Conservation (phyloP, 164 flowering plant genomes). For the Stephania japonica region DNA sequence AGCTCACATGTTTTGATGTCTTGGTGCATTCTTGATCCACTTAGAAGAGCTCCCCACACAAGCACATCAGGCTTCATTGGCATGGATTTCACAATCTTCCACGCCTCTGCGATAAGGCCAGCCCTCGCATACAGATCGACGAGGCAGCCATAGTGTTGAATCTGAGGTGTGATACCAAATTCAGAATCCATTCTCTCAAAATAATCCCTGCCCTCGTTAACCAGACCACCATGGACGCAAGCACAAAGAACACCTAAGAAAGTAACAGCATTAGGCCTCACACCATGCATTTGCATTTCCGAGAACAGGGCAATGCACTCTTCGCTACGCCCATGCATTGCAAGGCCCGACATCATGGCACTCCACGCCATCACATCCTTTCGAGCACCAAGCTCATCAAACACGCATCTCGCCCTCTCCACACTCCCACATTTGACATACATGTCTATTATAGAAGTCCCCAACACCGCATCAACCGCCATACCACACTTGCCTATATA, state of each 20-base stretch:
- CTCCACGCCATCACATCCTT: conserved; percentile 30
- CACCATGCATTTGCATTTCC: conserved; percentile 20
- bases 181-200: conserved; percentile 1
- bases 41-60: conserved; percentile 36
- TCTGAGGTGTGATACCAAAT: conserved; percentile 19
- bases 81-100: conserved; percentile 24
- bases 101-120: conserved; percentile 28
- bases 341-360: conserved; percentile 20
- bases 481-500: conserved; percentile 23
- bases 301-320: conserved; percentile 22
- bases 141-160: conserved; percentile 37
- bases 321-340: conserved; percentile 24
- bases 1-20: conserved; percentile 24
- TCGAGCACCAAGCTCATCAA: conserved; percentile 18
- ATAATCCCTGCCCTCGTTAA: conserved; percentile 5
- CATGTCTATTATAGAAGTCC: conserved; percentile 58
- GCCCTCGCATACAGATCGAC: conserved; percentile 33
- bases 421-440: conserved; percentile 62
- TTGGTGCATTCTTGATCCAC: conserved; percentile 26
- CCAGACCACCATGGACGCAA: conserved; percentile 32
- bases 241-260: conserved; percentile 29
- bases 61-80: conserved; percentile 35
- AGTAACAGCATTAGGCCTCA: conserved; percentile 25
- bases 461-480: conserved; percentile 22
- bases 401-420: conserved; percentile 23